Evolutionary conservation across 1,284 basidiomycete species (phyloP), one percentile per base, ranked within the genome.

Genomic region (Moniliophthora roreri): DNA sequence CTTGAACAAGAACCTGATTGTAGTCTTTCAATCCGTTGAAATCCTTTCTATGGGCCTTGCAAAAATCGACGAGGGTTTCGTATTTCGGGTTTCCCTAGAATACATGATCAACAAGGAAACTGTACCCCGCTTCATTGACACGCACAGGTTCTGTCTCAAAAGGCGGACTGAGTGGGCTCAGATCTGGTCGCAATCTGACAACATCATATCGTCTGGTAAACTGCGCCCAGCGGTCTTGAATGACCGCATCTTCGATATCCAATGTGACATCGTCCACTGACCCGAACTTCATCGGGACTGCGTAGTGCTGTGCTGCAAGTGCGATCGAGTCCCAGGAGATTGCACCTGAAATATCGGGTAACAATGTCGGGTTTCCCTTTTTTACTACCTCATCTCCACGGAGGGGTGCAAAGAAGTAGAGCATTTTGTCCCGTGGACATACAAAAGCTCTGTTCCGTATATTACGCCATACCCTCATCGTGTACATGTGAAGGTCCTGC

Each of bases 211-310:
- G 75, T 58, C 85, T 74, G 1, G 88, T 91, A 62, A 86, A 90
- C 65, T 92, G 89, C n/a, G 82, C 78, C 70, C 76, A 78, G 52
- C 88, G 75, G 63, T 91, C 90, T 65, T 89, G 85, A 32, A 93
- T 71, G 20, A 92, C 70, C 21, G 84, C 80, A 58, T 90, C 86
- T 51, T 75, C 63, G 8, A 84, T 64, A 52, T 77, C 78, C 20
- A 69, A 61, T 15, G 70, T 67, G n/a, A 81, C 63, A 2, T 69
- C 67, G 53, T 76, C 71, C 10, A 73, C 48, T 21, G 72, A 67
- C 16, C 73, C 70, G 38, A 68, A 67, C 42, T 75, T 72, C 23
- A 92, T 71, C 3, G 79, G 75, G 9, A 73, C 69, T 34, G 76
- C 75, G 71, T 78, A 84, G 9, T 75, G 69, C 38, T 72, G 69